Evolutionary conservation across 495 filamentous ascomycete genomes (phyloP).

Genomic region (Penicillium robsamsonii): DNA sequence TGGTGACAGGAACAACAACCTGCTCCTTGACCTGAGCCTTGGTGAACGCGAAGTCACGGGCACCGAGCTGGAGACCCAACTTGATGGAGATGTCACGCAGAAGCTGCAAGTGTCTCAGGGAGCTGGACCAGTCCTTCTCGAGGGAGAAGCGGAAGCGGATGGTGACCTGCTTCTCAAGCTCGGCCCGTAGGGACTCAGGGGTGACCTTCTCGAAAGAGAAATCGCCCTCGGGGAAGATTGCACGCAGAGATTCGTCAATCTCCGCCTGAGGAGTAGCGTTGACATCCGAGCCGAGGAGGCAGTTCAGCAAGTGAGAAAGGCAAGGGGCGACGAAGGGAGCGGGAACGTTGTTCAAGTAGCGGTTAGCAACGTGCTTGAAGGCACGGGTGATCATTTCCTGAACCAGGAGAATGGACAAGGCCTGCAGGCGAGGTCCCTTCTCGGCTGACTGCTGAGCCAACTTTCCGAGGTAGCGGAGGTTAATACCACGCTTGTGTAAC

Average conservation of each 20-base stretch:
- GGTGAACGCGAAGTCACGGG: conserved; percentile 76
- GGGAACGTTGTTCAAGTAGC: conserved; percentile 78
- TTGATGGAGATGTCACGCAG: conserved; percentile 88
- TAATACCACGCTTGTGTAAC: conserved; percentile 96
- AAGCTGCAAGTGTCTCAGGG: conserved; percentile 73
- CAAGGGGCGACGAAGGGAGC: conserved; percentile 71
- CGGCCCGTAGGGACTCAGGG: conserved; percentile 63
- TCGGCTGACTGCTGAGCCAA: conserved; percentile 66
- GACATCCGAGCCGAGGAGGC: conserved; percentile 74
- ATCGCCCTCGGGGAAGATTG: conserved; percentile 79
- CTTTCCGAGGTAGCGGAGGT: conserved; percentile 90
- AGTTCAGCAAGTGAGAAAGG: conserved; percentile 89
- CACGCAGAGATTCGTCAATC: conserved; percentile 68
- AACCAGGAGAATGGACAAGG: conserved; percentile 69
- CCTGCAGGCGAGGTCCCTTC: conserved; percentile 67
- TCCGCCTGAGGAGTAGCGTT: conserved; percentile 75
- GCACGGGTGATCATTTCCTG: conserved; percentile 93
- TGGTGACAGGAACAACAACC: conserved; percentile 39
- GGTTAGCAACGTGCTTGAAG: conserved; percentile 88
- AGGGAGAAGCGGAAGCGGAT: conserved; percentile 77
- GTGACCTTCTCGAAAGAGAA: conserved; percentile 75
- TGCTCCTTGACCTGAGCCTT: conserved; percentile 42
- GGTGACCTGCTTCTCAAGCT: conserved; percentile 68
- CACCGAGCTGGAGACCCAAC: conserved; percentile 83
- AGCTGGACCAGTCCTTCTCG: conserved; percentile 59